Evolutionary conservation across 805 yeast genomes (phyloP).

Genomic region (Candida silvicultrix): DNA sequence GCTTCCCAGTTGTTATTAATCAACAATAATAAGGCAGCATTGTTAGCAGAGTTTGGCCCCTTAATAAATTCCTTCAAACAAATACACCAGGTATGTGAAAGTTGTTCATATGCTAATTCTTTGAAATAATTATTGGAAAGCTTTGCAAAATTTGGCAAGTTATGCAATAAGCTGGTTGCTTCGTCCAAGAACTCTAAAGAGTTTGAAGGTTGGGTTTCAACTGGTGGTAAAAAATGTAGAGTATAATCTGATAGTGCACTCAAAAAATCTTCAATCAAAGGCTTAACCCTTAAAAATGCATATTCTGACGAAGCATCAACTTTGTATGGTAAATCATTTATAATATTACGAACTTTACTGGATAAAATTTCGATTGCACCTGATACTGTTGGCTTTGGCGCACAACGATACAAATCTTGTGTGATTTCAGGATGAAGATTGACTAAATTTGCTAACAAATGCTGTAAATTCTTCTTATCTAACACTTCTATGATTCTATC

Average conservation of each 20-base stretch:
- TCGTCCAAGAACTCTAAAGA: slow-evolving; percentile 59
- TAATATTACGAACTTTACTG: slow-evolving; percentile 32
- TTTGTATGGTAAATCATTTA: slow-evolving; percentile 60
- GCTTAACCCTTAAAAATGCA: slow-evolving; percentile 67
- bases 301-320: slow-evolving; percentile 72
- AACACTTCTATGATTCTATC: slow-evolving; percentile 62
- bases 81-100: slow-evolving; percentile 51
- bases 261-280: slow-evolving; percentile 61
- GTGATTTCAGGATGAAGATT: slow-evolving; percentile 57
- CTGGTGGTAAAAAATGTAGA: slow-evolving; percentile 65
- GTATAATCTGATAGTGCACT: slow-evolving; percentile 70
- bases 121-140: slow-evolving; percentile 33
- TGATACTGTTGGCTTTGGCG: slow-evolving; percentile 53
- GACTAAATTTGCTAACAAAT: slow-evolving; percentile 46
- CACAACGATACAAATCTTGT: slow-evolving; percentile 37
- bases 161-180: slow-evolving; percentile 52
- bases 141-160: slow-evolving; percentile 60
- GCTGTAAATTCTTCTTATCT: slow-evolving; percentile 48
- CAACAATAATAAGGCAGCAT: slow-evolving; percentile 31
- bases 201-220: slow-evolving; percentile 42
- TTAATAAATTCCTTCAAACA: slow-evolving; percentile 29
- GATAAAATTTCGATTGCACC: slow-evolving; percentile 45
- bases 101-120: slow-evolving; percentile 52
- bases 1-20: slow-evolving; percentile 32
- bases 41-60: slow-evolving; percentile 17